Percentiles rank a stretch among this genome's conserved stretches.
phyloP scores from a whole-genome alignment of 106 monocot species.

The Hemerocallis citrina region DNA sequence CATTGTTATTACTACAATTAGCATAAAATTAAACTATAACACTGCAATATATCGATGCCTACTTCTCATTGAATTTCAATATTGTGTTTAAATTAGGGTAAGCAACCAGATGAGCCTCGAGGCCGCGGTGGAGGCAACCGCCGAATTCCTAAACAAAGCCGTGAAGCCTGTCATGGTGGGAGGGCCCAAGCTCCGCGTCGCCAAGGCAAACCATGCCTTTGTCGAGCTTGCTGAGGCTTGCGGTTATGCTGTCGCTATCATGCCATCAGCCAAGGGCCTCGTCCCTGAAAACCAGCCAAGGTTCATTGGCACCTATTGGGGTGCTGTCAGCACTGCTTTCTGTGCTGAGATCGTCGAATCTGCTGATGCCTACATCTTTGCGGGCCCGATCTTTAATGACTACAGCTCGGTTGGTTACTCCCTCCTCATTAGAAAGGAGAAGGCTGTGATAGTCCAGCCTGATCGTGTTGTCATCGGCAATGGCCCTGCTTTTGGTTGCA shows the following conservation, averaged over 20 bases:
- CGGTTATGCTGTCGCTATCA: conserved; percentile 40
- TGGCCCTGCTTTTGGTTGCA: conserved; percentile 41
- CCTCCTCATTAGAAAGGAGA: conserved; percentile 58
- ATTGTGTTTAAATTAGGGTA: conserved; percentile 2
- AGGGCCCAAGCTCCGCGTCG: conserved; percentile 52
- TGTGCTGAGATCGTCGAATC: conserved; percentile 63
- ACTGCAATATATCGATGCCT: no score
- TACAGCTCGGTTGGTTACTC: conserved; percentile 72
- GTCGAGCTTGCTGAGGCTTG: conserved; percentile 38
- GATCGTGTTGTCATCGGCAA: conserved; percentile 39
- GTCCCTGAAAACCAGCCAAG: conserved; percentile 36
- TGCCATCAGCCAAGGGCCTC: conserved; percentile 60
- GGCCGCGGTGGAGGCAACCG: conserved; percentile 40
- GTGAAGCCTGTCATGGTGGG: conserved; percentile 56
- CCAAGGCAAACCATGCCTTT: conserved; percentile 41
- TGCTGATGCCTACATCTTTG: conserved; percentile 58
- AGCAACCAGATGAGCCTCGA: conserved; percentile 50
- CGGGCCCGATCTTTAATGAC: conserved; percentile 74
- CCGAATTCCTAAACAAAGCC: conserved; percentile 47
- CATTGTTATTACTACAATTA: no score
- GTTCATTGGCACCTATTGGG: conserved; percentile 76
- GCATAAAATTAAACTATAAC: no score
- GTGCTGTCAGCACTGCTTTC: conserved; percentile 58
- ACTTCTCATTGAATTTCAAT: no score
- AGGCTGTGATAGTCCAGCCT: conserved; percentile 58